Conservation (phyloP, 495 filamentous ascomycete species). For the Podospora pseudoanserina region DNA sequence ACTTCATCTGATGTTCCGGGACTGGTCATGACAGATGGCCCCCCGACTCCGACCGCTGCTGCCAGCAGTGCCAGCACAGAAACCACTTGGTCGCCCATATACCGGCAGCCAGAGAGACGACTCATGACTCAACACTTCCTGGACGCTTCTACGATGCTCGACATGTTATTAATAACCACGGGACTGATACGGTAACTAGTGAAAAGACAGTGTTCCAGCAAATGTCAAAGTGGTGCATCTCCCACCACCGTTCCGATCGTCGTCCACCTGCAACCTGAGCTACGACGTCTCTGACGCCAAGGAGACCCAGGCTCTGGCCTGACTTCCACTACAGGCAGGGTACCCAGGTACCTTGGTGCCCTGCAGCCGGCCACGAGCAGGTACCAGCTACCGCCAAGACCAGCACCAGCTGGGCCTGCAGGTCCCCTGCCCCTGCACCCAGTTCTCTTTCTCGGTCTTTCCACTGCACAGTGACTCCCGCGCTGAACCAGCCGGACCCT, state of each 20-base stretch:
- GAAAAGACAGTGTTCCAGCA: background rate
- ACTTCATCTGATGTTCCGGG: constrained; percentile 7
- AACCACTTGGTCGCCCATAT: constrained; percentile 1
- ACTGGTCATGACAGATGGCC: constrained; percentile 5
- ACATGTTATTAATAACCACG: constrained; percentile 2
- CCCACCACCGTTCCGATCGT: constrained; percentile 2
- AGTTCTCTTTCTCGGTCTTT: constrained; percentile 3
- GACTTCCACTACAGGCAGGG: background rate
- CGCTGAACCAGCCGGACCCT: constrained; percentile 6
- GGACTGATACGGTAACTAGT: background rate
- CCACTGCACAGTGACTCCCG: background rate
- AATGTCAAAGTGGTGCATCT: background rate
- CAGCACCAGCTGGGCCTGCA: constrained; percentile 6
- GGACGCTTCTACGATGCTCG: background rate
- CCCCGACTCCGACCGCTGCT: constrained; percentile 6
- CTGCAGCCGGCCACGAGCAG: background rate
- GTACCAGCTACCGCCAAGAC: constrained; percentile 9
- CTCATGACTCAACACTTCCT: constrained; percentile 5
- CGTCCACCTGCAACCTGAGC: background rate
- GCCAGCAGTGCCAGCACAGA: constrained; percentile 4
- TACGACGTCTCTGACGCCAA: constrained; percentile 5
- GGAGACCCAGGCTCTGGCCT: constrained; percentile 2
- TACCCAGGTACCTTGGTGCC: background rate
- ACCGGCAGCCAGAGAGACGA: background rate
- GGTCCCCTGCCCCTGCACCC: constrained; percentile 3